Conservation (phyloP, 225 moss, liverwort and hornwort genomes). For the Physcomitrellopsis africana region DNA sequence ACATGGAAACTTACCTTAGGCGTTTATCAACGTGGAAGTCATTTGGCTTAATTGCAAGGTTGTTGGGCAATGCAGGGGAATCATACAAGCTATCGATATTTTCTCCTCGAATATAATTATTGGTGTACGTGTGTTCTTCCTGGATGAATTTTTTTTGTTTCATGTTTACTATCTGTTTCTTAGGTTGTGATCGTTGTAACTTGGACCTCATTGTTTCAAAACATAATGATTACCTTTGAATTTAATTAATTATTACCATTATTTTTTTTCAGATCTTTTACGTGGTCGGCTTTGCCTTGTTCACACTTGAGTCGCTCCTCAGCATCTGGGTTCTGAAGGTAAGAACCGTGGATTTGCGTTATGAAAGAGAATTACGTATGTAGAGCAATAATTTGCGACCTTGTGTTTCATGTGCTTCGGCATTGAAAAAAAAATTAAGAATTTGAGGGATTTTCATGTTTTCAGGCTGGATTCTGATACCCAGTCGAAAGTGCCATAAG, state of each 20-base stretch:
- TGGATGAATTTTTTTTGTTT: conserved; percentile 11
- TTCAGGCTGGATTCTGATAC: neutral
- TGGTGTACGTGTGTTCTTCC: conserved; percentile 58
- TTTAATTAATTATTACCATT: neutral
- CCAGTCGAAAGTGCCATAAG: neutral
- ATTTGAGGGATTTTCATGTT: too few species aligned
- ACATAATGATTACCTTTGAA: neutral
- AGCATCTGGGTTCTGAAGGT: conserved; percentile 78
- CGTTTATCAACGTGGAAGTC: conserved; percentile 6
- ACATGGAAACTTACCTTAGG: neutral
- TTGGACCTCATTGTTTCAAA: neutral
- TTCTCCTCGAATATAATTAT: conserved; percentile 61
- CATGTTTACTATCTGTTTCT: conserved; percentile 1
- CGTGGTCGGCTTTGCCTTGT: conserved; percentile 70
- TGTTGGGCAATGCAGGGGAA: conserved; percentile 61
- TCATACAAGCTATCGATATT: conserved; percentile 65
- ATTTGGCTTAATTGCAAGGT: conserved; percentile 18
- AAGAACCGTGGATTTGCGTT: conserved; percentile 17
- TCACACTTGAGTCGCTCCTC: conserved; percentile 55
- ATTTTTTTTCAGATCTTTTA: conserved; percentile 72
- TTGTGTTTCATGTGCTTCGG: neutral
- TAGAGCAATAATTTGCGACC: neutral
- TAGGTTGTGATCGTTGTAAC: conserved; percentile 7
- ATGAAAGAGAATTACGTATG: too few species aligned
- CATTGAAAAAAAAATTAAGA: too few species aligned